Conservation (phyloP, 2,329 filamentous ascomycete species). For the Clonostachys sp. region DNA sequence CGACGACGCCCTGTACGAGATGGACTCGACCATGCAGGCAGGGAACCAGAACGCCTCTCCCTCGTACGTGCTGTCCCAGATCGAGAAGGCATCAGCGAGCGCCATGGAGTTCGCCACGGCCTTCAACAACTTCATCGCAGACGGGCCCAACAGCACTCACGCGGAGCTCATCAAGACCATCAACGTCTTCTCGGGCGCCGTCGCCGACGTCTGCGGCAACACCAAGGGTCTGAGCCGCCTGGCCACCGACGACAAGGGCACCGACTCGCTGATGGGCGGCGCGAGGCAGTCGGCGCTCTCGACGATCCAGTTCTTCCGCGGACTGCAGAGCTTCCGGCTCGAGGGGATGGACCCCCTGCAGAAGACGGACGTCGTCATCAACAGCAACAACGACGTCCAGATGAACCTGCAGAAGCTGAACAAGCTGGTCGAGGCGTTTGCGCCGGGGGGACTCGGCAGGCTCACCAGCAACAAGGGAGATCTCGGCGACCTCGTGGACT, state of each 20-base stretch:
- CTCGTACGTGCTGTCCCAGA: conserved; percentile 90
- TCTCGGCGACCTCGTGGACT: conserved; percentile 87
- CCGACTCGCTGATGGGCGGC: conserved; percentile 76
- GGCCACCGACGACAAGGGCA: conserved; percentile 92
- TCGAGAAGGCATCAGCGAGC: conserved; percentile 91
- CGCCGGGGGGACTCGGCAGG: conserved; percentile 81
- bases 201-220: conserved; percentile 92
- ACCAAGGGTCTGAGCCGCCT: conserved; percentile 92
- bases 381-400: conserved; percentile 94
- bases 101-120: conserved; percentile 97
- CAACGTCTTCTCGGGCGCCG: conserved; percentile 82
- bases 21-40: conserved; percentile 96
- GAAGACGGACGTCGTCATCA: conserved; percentile 96
- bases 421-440: conserved; percentile 88
- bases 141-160: conserved; percentile 86
- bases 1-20: conserved; percentile 93
- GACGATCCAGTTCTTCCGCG: conserved; percentile 92
- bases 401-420: conserved; percentile 90
- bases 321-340: conserved; percentile 87
- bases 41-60: conserved; percentile 98
- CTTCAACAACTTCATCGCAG: conserved; percentile 98
- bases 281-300: conserved; percentile 81
- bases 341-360: conserved; percentile 86
- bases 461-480: conserved; percentile 77
- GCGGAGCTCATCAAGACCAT: conserved; percentile 90